These are phyloP conservation scores for Cystobasidium sp. DNA, from an alignment of 1,284 basidiomycete genomes.

Conservation along the genomic window DNA sequence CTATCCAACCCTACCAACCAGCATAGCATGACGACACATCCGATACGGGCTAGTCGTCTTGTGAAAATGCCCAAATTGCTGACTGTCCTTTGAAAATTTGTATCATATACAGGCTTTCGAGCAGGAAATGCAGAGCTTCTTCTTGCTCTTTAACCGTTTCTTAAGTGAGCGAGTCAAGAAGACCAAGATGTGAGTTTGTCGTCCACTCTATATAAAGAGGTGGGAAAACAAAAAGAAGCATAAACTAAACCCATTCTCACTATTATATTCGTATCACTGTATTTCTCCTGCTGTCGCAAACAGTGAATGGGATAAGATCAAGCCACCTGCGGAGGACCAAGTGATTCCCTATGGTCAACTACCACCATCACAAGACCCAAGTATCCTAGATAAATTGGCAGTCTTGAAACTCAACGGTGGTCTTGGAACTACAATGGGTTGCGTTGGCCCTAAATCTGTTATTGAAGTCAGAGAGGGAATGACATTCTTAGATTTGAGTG, in stretches of 20 bases:
- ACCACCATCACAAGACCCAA: constrained; percentile 65
- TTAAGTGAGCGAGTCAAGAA: constrained; percentile 92
- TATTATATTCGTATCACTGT: constrained; percentile 33
- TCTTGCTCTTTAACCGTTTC: constrained; percentile 98
- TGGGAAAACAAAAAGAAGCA: too few species aligned
- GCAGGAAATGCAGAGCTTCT: constrained; percentile 98
- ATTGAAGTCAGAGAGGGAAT: constrained; percentile 64
- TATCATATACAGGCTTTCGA: constrained; percentile 77
- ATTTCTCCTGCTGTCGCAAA: constrained; percentile 33
- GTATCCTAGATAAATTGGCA: constrained; percentile 88
- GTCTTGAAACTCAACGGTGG: constrained; percentile 99
- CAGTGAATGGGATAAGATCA: constrained; percentile 97
- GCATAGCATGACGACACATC: too few species aligned
- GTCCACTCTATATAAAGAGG: too few species aligned
- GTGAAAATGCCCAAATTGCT: too few species aligned
- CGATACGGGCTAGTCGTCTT: too few species aligned
- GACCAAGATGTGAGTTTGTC: constrained; percentile 82
- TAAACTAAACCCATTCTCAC: too few species aligned
- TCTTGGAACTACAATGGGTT: constrained; percentile 94
- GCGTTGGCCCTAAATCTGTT: constrained; percentile 67
- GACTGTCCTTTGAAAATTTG: neutral
- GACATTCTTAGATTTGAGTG: constrained; percentile 98
- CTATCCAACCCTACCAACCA: too few species aligned
- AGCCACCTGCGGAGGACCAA: constrained; percentile 89
- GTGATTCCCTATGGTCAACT: constrained; percentile 86